Evolutionary conservation across 192 early-diverging fungal genomes (phyloP).

Genomic region (Backusella sp.): DNA sequence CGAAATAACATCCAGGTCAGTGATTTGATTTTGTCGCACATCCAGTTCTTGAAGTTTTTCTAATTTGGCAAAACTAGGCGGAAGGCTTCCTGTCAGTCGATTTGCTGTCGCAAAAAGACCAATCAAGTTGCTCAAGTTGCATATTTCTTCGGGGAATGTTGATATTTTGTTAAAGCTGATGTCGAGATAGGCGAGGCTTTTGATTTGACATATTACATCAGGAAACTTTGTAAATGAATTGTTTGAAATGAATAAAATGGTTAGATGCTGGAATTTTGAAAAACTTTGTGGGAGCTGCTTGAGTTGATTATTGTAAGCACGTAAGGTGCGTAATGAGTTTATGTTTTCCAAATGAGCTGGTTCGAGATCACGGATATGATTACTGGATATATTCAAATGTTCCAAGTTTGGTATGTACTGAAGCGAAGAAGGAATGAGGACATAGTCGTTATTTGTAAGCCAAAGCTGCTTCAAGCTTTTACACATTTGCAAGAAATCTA

Average conservation of each 20-base stretch:
- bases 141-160: constrained; percentile 70
- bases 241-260: constrained; percentile 73
- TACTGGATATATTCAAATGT: constrained; percentile 77
- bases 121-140: constrained; percentile 57
- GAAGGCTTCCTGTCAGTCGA: constrained; percentile 66
- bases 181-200: constrained; percentile 67
- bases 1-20: constrained; percentile 58
- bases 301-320: constrained; percentile 74
- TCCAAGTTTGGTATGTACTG: constrained; percentile 58
- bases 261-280: constrained; percentile 52
- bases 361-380: constrained; percentile 65
- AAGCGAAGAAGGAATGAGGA: constrained; percentile 67
- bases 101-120: constrained; percentile 76
- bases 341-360: constrained; percentile 61
- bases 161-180: constrained; percentile 81
- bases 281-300: constrained; percentile 66
- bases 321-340: constrained; percentile 55
- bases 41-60: constrained; percentile 70
- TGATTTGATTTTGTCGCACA: constrained; percentile 77
- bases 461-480: constrained; percentile 63
- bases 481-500: constrained; percentile 81
- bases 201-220: constrained; percentile 57
- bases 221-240: constrained; percentile 78
- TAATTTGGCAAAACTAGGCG: constrained; percentile 56
- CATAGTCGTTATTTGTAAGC: constrained; percentile 70